These are phyloP conservation scores for Cydonia oblonga DNA, from an alignment of 331 rosid species.

Conservation along the genomic window DNA sequence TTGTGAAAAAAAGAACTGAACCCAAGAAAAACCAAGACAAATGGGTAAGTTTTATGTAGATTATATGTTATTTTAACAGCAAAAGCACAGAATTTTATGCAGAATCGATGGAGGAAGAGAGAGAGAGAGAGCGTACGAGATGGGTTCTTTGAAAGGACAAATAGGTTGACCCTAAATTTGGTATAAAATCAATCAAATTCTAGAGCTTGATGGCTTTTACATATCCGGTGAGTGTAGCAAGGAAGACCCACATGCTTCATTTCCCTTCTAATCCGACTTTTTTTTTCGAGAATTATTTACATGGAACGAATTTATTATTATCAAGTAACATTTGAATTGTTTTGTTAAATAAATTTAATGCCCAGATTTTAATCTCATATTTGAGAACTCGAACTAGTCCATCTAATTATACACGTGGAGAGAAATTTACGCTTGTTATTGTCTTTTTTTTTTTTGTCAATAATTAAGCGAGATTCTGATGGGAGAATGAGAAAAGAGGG, in stretches of 20 bases:
- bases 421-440: too few relatives aligned
- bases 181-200: conserved; percentile 12
- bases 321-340: too few relatives aligned
- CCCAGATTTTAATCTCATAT: too few relatives aligned
- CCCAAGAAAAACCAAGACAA: conserved; percentile 1
- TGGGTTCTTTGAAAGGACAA: conserved; percentile 15
- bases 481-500: too few relatives aligned
- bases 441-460: too few relatives aligned
- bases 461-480: too few relatives aligned
- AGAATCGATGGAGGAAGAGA: conserved; percentile 1
- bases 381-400: too few relatives aligned
- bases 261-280: conserved; percentile 24
- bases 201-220: conserved; percentile 15
- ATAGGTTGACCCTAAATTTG: conserved; percentile 23
- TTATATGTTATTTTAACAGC: background rate
- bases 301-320: too few relatives aligned
- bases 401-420: too few relatives aligned
- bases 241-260: conserved; percentile 38
- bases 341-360: too few relatives aligned
- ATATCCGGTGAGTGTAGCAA: conserved; percentile 17
- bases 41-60: conserved; percentile 14
- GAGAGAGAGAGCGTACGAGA: background rate
- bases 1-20: conserved; percentile 6
- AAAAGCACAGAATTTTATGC: background rate
- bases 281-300: too few relatives aligned